Percentiles rank a stretch among this genome's conserved stretches.
Evolutionary conservation across 352 stramenopile species (phyloP).

Genomic region (Globisporangium canariense): DNA sequence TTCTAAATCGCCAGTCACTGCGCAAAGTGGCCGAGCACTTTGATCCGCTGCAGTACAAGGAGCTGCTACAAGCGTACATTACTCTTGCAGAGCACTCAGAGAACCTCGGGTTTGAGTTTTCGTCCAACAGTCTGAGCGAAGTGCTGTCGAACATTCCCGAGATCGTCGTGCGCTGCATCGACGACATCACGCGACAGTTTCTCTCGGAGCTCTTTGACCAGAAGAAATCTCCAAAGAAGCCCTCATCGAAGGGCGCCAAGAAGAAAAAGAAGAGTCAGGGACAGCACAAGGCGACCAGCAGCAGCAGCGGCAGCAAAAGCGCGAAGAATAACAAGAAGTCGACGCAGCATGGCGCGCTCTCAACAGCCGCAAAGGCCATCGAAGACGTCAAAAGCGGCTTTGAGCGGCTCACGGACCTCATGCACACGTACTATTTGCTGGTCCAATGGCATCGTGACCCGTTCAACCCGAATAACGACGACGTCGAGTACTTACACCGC

Average conservation of each 20-base stretch:
- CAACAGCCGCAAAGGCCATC: constrained; percentile 39
- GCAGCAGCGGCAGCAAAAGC: neutral
- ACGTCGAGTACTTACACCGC: constrained; percentile 68
- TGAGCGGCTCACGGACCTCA: constrained; percentile 70
- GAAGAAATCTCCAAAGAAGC: constrained; percentile 37
- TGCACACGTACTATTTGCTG: constrained; percentile 89
- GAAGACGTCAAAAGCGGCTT: constrained; percentile 61
- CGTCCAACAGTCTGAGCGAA: constrained; percentile 54
- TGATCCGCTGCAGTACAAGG: constrained; percentile 69
- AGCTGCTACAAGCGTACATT: constrained; percentile 82
- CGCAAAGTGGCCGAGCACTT: constrained; percentile 66
- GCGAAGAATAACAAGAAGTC: neutral
- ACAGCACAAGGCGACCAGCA: neutral
- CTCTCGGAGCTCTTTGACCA: constrained; percentile 41
- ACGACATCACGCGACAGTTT: constrained; percentile 59
- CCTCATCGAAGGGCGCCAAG: constrained; percentile 18
- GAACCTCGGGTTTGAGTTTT: constrained; percentile 79
- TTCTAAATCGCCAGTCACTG: constrained; percentile 43
- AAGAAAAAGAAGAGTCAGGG: constrained; percentile 11
- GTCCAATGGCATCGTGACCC: constrained; percentile 88
- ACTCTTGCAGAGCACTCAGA: constrained; percentile 73
- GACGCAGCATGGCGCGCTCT: neutral
- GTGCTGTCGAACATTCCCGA: constrained; percentile 76
- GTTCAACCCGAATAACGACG: constrained; percentile 78
- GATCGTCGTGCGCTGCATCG: constrained; percentile 73